These are phyloP conservation scores for Penicillium tannophilum DNA, from an alignment of 495 filamentous ascomycete genomes.

Conservation along the genomic window DNA sequence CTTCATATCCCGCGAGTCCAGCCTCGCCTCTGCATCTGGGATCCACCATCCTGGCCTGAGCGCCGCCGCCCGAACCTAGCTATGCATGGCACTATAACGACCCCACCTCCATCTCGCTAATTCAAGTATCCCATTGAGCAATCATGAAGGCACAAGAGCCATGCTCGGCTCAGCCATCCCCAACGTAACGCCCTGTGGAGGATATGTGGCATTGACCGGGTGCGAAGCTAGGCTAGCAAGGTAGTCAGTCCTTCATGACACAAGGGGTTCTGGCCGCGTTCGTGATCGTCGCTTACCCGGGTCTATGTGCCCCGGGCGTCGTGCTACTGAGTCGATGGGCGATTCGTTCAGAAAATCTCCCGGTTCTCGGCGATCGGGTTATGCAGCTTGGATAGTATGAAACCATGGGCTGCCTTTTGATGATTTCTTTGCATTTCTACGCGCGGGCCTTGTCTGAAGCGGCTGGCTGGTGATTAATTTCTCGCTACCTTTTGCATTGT, in stretches of 20 bases:
- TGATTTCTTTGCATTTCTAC: background rate
- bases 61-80: conserved; percentile 19
- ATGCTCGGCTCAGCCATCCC: background rate
- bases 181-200: background rate
- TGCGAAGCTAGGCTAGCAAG: background rate
- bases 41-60: conserved; percentile 27
- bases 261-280: conserved; percentile 22
- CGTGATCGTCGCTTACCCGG: conserved; percentile 16
- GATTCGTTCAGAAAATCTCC: conserved; percentile 20
- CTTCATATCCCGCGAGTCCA: conserved; percentile 16
- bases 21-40: conserved; percentile 16
- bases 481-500: background rate
- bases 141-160: background rate
- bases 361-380: conserved; percentile 26
- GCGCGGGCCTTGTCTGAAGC: background rate
- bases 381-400: background rate
- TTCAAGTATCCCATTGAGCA: background rate
- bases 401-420: conserved; percentile 4
- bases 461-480: background rate
- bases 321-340: conserved; percentile 18
- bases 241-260: background rate
- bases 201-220: background rate
- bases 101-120: background rate
- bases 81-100: conserved; percentile 4
- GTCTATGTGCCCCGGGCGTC: conserved; percentile 14